These are phyloP conservation scores for Plenodomus lindquistii DNA, from an alignment of 2,329 filamentous ascomycete genomes.

Conservation along the genomic window DNA sequence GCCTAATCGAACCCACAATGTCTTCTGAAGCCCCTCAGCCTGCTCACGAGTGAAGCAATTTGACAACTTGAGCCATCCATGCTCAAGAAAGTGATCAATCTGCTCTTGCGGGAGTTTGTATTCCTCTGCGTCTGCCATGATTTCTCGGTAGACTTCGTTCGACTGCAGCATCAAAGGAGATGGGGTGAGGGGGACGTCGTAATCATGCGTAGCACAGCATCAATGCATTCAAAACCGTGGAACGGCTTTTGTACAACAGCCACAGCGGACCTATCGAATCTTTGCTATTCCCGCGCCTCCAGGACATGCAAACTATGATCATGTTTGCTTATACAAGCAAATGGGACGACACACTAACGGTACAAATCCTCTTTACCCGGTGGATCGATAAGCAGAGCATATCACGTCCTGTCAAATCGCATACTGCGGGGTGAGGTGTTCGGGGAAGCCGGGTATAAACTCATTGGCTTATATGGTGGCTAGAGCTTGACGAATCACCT, in stretches of 20 bases:
- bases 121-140: slow-evolving; percentile 18
- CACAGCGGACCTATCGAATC: neutral
- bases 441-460: slow-evolving; percentile 25
- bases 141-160: neutral
- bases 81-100: slow-evolving; percentile 57
- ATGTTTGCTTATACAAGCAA: neutral
- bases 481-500: no score
- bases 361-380: slow-evolving; percentile 18
- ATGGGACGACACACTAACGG: neutral
- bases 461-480: no score
- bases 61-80: slow-evolving; percentile 60
- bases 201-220: neutral
- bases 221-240: neutral
- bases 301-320: neutral
- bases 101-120: slow-evolving; percentile 50
- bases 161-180: neutral
- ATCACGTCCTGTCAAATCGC: slow-evolving; percentile 13
- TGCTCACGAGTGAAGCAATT: slow-evolving; percentile 57
- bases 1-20: slow-evolving; percentile 67
- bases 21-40: slow-evolving; percentile 52
- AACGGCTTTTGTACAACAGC: neutral
- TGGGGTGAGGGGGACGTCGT: neutral
- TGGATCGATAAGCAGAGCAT: slow-evolving; percentile 3
- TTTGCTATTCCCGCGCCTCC: neutral
- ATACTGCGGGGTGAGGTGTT: slow-evolving; percentile 23